These are phyloP conservation scores for Chaetothyriales sp. DNA, from an alignment of 2,329 filamentous ascomycete species.

Conservation along the genomic window DNA sequence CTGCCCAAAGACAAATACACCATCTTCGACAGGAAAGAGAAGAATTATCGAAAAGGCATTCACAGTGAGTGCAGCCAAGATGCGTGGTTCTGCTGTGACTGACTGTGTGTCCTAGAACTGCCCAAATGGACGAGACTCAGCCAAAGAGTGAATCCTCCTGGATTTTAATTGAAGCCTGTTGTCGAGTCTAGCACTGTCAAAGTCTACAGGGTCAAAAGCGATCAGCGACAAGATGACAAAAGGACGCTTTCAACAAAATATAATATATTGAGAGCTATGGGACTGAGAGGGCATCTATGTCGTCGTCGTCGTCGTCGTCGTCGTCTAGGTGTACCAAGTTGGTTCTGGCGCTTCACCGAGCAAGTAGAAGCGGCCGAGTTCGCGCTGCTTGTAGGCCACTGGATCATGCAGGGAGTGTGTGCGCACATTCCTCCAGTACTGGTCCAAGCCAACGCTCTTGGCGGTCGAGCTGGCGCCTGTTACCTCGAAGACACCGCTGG, in stretches of 20 bases:
- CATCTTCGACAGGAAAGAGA: slow-evolving; percentile 91
- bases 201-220: background rate
- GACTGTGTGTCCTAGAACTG: slow-evolving; percentile 42
- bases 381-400: slow-evolving; percentile 51
- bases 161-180: slow-evolving; percentile 45
- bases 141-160: slow-evolving; percentile 83
- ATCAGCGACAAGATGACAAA: background rate
- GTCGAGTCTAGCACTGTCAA: background rate
- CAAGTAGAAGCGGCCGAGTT: slow-evolving; percentile 43
- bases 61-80: slow-evolving; percentile 61
- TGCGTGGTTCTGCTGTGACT: background rate
- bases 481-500: slow-evolving; percentile 48
- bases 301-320: slow-evolving; percentile 1
- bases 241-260: background rate
- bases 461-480: slow-evolving; percentile 45
- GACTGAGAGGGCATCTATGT: background rate
- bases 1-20: slow-evolving; percentile 93
- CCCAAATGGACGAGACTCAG: slow-evolving; percentile 93
- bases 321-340: slow-evolving; percentile 44
- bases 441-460: slow-evolving; percentile 44
- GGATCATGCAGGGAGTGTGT: slow-evolving; percentile 54
- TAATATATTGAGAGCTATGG: background rate
- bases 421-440: slow-evolving; percentile 52
- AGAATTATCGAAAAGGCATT: slow-evolving; percentile 89
- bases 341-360: slow-evolving; percentile 42